phyloP scores from a whole-genome alignment of 805 yeast genomes.

The Metschnikowia anglica region DNA sequence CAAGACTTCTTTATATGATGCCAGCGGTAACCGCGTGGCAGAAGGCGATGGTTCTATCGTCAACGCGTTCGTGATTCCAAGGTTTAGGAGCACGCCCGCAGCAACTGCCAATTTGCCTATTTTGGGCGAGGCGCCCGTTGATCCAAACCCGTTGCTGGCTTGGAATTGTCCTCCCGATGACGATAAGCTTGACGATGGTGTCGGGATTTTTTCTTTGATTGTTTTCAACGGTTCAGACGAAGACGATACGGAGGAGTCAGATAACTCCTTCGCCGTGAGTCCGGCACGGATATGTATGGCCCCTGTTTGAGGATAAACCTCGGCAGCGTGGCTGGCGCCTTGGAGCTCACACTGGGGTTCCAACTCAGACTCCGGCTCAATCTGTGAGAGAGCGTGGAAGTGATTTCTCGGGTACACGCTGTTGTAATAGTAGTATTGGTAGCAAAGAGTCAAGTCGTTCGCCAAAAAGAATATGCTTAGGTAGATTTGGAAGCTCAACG shows the following conservation, averaged over 20 bases:
- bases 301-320: slow-evolving; percentile 7
- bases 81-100: slow-evolving; percentile 16
- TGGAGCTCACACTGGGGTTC: neutral
- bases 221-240: neutral
- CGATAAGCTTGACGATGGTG: slow-evolving; percentile 7
- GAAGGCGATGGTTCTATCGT: neutral
- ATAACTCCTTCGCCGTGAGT: slow-evolving; percentile 6
- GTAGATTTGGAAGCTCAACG: slow-evolving; percentile 39
- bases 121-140: slow-evolving; percentile 13
- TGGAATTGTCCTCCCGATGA: neutral
- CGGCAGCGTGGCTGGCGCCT: slow-evolving; percentile 3
- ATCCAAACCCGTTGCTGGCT: slow-evolving; percentile 13
- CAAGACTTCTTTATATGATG: slow-evolving; percentile 5
- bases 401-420: slow-evolving; percentile 32
- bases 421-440: slow-evolving; percentile 75
- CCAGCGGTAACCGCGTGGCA: neutral
- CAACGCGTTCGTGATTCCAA: slow-evolving; percentile 18
- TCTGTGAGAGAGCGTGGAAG: neutral
- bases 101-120: slow-evolving; percentile 10
- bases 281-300: slow-evolving; percentile 17
- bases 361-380: neutral
- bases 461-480: slow-evolving; percentile 42
- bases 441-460: slow-evolving; percentile 65
- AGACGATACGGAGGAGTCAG: neutral
- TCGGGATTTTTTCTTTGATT: neutral